phyloP scores from a whole-genome alignment of 1,139 yeast species.

The Eremothecium gossypii region DNA sequence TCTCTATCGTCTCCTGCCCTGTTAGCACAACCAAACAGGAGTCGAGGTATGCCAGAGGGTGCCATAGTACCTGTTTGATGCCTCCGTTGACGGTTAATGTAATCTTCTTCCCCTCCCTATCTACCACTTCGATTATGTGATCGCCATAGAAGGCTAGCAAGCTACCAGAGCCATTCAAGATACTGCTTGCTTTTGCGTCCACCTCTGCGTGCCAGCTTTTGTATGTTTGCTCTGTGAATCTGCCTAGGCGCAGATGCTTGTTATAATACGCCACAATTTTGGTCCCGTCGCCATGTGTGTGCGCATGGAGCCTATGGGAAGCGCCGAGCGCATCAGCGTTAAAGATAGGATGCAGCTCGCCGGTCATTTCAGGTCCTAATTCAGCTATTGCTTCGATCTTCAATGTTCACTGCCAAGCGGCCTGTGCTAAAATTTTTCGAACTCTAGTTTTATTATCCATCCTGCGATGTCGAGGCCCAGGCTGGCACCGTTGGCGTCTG shows the following conservation, averaged over 20 bases:
- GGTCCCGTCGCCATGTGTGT: background rate
- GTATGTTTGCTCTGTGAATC: conserved; percentile 8
- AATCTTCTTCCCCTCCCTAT: background rate
- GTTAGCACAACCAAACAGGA: conserved; percentile 35
- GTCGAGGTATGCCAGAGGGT: conserved; percentile 35
- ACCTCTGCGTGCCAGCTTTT: conserved; percentile 23
- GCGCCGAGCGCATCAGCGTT: background rate
- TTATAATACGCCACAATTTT: background rate
- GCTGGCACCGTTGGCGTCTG: too few relatives aligned
- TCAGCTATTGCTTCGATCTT: too few relatives aligned
- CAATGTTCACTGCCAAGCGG: too few relatives aligned
- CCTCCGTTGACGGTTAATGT: background rate
- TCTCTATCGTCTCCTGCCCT: conserved; percentile 30
- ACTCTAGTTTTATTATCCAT: too few relatives aligned
- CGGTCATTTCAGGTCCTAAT: conserved; percentile 2
- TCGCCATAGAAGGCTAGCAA: conserved; percentile 28
- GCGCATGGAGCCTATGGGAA: background rate
- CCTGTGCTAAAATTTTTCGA: too few relatives aligned
- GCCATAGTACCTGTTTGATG: conserved; percentile 35
- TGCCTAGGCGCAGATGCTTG: background rate
- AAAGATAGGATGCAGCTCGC: conserved; percentile 8
- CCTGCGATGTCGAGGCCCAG: too few relatives aligned
- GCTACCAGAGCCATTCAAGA: conserved; percentile 34
- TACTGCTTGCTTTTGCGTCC: conserved; percentile 27
- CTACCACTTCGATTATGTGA: conserved; percentile 5